Percentiles rank a stretch among this genome's conserved stretches.
phyloP scores from a whole-genome alignment of 192 early-diverging fungal genomes.

The Linderina pennispora region DNA sequence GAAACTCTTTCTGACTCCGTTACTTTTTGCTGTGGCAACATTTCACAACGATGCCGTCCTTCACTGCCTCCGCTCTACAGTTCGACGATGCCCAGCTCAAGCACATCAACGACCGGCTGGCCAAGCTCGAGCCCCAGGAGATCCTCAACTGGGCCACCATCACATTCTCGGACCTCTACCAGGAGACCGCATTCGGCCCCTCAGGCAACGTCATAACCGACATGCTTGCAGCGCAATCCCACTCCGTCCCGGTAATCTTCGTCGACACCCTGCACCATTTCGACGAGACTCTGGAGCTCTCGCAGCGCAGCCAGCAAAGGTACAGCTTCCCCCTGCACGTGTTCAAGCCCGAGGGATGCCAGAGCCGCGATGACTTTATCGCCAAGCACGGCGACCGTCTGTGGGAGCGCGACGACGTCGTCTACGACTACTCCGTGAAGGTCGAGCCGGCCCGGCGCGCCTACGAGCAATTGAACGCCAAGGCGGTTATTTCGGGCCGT shows the following conservation, averaged over 20 bases:
- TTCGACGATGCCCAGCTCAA: constrained; percentile 51
- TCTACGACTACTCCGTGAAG: constrained; percentile 89
- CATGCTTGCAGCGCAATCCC: constrained; percentile 68
- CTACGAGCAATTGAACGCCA: constrained; percentile 66
- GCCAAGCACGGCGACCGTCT: constrained; percentile 66
- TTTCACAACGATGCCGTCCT: constrained; percentile 24
- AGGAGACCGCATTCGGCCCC: constrained; percentile 92
- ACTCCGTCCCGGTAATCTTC: constrained; percentile 71
- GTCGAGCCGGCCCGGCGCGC: constrained; percentile 89
- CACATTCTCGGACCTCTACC: constrained; percentile 73
- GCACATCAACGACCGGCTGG: constrained; percentile 69
- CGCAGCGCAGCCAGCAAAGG: constrained; percentile 54
- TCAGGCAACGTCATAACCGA: constrained; percentile 86
- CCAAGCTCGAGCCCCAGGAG: constrained; percentile 63
- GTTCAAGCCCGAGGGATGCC: constrained; percentile 64
- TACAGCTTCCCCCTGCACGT: constrained; percentile 68
- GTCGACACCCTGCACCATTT: constrained; percentile 96
- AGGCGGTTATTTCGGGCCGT: constrained; percentile 84
- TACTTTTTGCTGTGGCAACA: no score
- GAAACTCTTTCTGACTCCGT: no score
- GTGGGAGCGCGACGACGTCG: constrained; percentile 75
- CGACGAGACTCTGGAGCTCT: constrained; percentile 80
- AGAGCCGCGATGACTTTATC: constrained; percentile 63
- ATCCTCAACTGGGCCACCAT: constrained; percentile 85
- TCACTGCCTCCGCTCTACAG: constrained; percentile 29